These are phyloP conservation scores for Populus hybrid DNA, from an alignment of 441 rosid genomes.

Conservation along the genomic window DNA sequence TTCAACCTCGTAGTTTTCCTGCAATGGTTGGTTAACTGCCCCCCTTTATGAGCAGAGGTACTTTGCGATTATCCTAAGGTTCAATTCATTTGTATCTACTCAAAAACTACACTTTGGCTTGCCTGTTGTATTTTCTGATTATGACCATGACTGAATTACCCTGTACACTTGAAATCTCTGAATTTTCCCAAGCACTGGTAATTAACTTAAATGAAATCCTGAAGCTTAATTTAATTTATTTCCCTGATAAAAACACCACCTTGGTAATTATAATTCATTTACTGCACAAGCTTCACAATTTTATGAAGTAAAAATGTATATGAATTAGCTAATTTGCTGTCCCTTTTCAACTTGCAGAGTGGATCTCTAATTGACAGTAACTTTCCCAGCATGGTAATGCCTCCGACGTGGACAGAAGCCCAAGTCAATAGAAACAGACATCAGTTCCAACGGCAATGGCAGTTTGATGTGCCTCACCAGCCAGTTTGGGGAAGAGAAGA, in stretches of 20 bases:
- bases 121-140: neutral
- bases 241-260: neutral
- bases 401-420: slow-evolving; percentile 61
- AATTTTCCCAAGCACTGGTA: neutral
- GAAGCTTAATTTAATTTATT: neutral
- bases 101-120: neutral
- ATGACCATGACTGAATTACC: neutral
- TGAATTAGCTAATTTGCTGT: slow-evolving; percentile 2
- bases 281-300: neutral
- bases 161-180: neutral
- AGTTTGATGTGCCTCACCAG: slow-evolving; percentile 47
- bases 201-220: neutral
- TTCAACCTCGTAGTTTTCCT: neutral
- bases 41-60: neutral
- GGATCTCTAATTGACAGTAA: slow-evolving; percentile 52
- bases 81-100: neutral
- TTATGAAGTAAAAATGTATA: neutral
- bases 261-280: neutral
- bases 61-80: neutral
- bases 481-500: slow-evolving; percentile 66
- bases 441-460: slow-evolving; percentile 62
- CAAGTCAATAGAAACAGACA: slow-evolving; percentile 49
- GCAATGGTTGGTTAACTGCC: neutral
- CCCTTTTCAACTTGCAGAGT: slow-evolving; percentile 40
- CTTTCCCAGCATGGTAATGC: slow-evolving; percentile 54